Conservation (phyloP, 345 rosid genomes). For the Microthlaspi erraticum region DNA sequence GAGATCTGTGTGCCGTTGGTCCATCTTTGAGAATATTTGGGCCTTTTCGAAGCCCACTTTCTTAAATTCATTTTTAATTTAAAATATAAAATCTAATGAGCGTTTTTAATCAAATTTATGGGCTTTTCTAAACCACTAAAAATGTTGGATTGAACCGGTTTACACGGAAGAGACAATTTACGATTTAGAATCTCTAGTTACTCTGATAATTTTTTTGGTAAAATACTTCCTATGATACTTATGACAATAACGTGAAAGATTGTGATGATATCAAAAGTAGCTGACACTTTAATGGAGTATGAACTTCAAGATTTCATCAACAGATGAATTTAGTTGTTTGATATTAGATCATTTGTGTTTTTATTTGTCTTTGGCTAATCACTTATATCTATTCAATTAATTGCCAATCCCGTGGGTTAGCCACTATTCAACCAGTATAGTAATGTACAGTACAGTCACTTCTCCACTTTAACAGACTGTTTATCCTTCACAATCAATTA, state of each 20-base stretch:
- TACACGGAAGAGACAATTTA: too few species aligned
- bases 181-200: too few species aligned
- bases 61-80: too few species aligned
- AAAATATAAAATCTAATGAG: too few species aligned
- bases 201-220: too few species aligned
- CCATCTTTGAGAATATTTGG: conserved; percentile 25
- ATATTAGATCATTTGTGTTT: conserved; percentile 14
- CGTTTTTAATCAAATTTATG: too few species aligned
- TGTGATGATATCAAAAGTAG: background rate
- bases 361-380: conserved; percentile 4
- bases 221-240: background rate
- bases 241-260: background rate
- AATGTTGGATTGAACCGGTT: too few species aligned
- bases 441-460: conserved; percentile 10
- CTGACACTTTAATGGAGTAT: background rate
- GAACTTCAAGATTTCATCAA: too few species aligned
- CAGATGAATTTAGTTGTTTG: background rate
- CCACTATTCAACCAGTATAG: conserved; percentile 24
- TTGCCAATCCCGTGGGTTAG: conserved; percentile 15
- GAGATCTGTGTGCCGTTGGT: conserved; percentile 42
- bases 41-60: conserved; percentile 23
- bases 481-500: background rate
- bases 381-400: conserved; percentile 9
- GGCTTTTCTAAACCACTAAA: too few species aligned
- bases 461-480: conserved; percentile 35